Conservation (phyloP, 2,329 filamentous ascomycete species). For the Epichloe baconii region DNA sequence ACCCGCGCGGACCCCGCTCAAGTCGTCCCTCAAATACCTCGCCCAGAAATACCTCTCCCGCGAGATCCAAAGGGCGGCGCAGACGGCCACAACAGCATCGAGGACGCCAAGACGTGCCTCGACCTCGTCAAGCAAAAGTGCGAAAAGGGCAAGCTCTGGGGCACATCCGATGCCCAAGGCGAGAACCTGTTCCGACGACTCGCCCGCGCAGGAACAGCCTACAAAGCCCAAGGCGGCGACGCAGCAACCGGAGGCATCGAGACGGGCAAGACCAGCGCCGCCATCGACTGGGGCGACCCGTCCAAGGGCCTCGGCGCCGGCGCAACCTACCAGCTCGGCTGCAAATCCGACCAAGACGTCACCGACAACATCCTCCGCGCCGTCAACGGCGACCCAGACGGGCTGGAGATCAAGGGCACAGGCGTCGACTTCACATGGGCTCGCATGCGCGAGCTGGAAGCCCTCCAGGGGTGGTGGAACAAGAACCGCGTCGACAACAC, state of each 20-base stretch:
- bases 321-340: constrained; percentile 43
- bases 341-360: constrained; percentile 46
- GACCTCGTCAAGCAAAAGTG: constrained; percentile 94
- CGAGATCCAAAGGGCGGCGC: constrained; percentile 72
- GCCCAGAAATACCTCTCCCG: constrained; percentile 72
- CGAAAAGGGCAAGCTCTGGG: constrained; percentile 81
- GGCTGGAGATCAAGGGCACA: constrained; percentile 41
- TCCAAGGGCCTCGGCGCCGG: constrained; percentile 42
- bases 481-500: constrained; percentile 32
- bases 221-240: constrained; percentile 46
- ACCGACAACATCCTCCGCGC: constrained; percentile 42
- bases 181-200: constrained; percentile 88
- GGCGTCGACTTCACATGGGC: constrained; percentile 57
- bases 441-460: constrained; percentile 52
- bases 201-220: constrained; percentile 46
- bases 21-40: constrained; percentile 82
- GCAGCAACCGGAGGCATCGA: constrained; percentile 42
- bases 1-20: constrained; percentile 83
- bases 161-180: constrained; percentile 60
- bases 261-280: constrained; percentile 51
- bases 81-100: constrained; percentile 75
- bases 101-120: constrained; percentile 82
- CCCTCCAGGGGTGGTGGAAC: constrained; percentile 55
- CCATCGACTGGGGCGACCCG: constrained; percentile 85
- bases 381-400: constrained; percentile 44